Evolutionary conservation across 2,329 filamentous ascomycete genomes (phyloP).

Genomic region (Cucurbitaria berberidis): DNA sequence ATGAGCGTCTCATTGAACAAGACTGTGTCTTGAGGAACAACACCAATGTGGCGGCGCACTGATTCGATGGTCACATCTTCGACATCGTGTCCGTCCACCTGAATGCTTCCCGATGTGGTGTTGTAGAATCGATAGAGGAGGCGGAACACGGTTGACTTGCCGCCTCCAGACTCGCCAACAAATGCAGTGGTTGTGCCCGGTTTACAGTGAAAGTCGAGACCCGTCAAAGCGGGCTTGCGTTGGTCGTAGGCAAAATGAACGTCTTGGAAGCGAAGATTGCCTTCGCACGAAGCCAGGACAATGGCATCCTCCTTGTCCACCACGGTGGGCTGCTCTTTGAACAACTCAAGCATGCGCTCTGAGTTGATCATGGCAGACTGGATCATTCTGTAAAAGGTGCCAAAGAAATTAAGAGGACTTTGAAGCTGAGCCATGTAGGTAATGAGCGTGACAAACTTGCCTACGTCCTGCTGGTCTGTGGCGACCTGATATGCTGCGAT

Average conservation of each 20-base stretch:
- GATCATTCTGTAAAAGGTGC: slow-evolving; percentile 93
- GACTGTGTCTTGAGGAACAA: slow-evolving; percentile 95
- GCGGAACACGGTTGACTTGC: slow-evolving; percentile 95
- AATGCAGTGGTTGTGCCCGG: slow-evolving; percentile 95
- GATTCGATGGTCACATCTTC: slow-evolving; percentile 90
- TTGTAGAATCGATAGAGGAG: slow-evolving; percentile 98
- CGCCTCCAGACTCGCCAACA: slow-evolving; percentile 94
- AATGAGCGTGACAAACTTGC: slow-evolving; percentile 73
- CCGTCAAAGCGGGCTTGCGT: slow-evolving; percentile 81
- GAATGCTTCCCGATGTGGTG: slow-evolving; percentile 76
- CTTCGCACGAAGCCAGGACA: slow-evolving; percentile 71
- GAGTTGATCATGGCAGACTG: slow-evolving; percentile 98
- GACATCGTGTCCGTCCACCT: slow-evolving; percentile 83
- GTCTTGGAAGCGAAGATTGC: slow-evolving; percentile 84
- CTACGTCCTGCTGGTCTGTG: slow-evolving; percentile 64
- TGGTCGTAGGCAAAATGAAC: slow-evolving; percentile 91
- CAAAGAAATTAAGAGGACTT: slow-evolving; percentile 75
- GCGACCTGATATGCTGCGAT: slow-evolving; percentile 74
- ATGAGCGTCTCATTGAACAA: slow-evolving; percentile 93
- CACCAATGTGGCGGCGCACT: slow-evolving; percentile 87
- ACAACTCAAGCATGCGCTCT: slow-evolving; percentile 91
- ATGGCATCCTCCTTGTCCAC: slow-evolving; percentile 73
- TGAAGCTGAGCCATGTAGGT: slow-evolving; percentile 78
- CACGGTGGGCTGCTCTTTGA: slow-evolving; percentile 94
- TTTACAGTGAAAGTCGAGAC: slow-evolving; percentile 81